Conservation (phyloP, 164 flowering plant genomes). For the Tetrastigma voinierianum region DNA sequence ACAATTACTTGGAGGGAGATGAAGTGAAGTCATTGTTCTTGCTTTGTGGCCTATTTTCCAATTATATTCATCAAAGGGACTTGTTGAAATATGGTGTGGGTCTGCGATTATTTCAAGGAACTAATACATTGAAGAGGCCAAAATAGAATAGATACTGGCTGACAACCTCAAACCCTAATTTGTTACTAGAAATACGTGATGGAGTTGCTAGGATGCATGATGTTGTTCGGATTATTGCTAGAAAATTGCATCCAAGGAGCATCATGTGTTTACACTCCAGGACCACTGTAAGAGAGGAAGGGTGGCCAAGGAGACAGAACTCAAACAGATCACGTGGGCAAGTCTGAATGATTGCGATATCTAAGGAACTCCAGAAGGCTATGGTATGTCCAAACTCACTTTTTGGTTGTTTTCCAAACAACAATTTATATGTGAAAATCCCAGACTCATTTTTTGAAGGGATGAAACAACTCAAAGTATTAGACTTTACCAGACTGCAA, state of each 20-base stretch:
- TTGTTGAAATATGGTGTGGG: too few species aligned
- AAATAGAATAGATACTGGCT: conserved; percentile 2
- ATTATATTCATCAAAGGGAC: too few species aligned
- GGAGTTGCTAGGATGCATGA: too few species aligned
- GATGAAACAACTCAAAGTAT: too few species aligned
- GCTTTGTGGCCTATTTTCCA: too few species aligned
- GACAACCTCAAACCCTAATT: conserved; percentile 7
- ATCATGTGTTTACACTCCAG: background rate
- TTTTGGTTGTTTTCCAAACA: background rate
- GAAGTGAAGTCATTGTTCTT: too few species aligned
- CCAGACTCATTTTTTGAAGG: conserved; percentile 12
- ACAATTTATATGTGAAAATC: background rate
- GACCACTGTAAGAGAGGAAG: background rate
- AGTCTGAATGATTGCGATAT: background rate
- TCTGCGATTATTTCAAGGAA: too few species aligned
- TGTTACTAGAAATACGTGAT: too few species aligned
- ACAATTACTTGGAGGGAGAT: too few species aligned
- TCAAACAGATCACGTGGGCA: background rate
- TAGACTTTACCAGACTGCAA: too few species aligned
- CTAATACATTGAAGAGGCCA: conserved; percentile 6
- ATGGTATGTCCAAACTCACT: conserved; percentile 12
- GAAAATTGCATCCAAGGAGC: too few species aligned
- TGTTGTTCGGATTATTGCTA: too few species aligned
- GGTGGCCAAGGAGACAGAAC: conserved; percentile 1
- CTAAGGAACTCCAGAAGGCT: conserved; percentile 7